Evolutionary conservation across 2,329 filamentous ascomycete species (phyloP), one percentile per base, ranked within the genome.

Genomic region (Aspergillus phoenicis): DNA sequence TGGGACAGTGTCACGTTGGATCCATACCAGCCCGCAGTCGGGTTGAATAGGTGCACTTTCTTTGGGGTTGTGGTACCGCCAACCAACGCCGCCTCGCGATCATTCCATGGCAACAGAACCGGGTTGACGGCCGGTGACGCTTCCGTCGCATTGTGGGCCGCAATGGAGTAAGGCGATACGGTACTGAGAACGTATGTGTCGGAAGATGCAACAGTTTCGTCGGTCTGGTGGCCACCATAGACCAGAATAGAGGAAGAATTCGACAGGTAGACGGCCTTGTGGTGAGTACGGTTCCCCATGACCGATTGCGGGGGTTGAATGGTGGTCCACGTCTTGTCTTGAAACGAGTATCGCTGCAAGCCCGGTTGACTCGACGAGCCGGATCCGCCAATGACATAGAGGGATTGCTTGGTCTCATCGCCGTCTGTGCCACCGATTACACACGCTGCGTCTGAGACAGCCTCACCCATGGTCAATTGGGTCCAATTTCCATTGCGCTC

Each of bases 371-470:
- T 78, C 0, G 78, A 72, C 15, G 82, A 80, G 60, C 81, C 78
- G n/a, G 82, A 84, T 57, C 94, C 94, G 68, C 94, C 94, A 39
- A 98, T 87, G 51, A 97, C 84, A 72, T 89, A 97, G 30, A 97
- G 82, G 26, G 84, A 89, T 4, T 89, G 83, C 55, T 85, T 78
- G 43, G 81, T 79, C 17, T 82, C 73, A 64, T 90, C 83, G 20
- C 83, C 83, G 22, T 79, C 76, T 8, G 88, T 83, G 24, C 83
- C 85, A 39, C 87, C 88, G 58, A 87, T 88, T 22, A 96, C 89
- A 76, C 94, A 98, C 6, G 87, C 86, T 43, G 85, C 91, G 49
- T 90, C 91, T 1, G 85, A 87, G 22, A 97, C 90, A 17, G 87
- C 80, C 62, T 88, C 83, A 52, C 91, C 91, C 73, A 83, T 84